Conservation (phyloP, 768 basidiomycete species). For the Rhizopogon sp. region DNA sequence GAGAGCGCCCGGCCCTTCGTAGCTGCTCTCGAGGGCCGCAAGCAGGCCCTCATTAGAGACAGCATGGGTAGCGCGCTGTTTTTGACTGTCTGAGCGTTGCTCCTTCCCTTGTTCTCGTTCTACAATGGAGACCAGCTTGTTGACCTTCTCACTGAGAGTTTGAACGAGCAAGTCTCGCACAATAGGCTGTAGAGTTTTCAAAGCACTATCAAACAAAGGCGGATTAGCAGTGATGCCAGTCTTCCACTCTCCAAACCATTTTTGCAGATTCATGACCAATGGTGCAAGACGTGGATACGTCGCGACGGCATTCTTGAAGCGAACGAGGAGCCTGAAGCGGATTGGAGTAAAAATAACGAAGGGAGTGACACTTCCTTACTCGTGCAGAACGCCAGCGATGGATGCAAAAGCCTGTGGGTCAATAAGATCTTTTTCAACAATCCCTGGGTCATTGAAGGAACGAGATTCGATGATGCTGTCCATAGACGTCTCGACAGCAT, state of each 20-base stretch:
- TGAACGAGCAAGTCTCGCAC: conserved; percentile 34
- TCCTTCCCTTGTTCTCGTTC: conserved; percentile 42
- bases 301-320: conserved; percentile 52
- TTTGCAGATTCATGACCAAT: conserved; percentile 36
- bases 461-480: conserved; percentile 19
- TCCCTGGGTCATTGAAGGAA: conserved; percentile 28
- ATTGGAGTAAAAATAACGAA: conserved; percentile 1
- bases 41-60: conserved; percentile 29
- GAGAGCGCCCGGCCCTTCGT: conserved; percentile 51
- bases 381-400: conserved; percentile 42
- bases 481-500: conserved; percentile 38
- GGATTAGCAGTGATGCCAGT: conserved; percentile 31
- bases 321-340: conserved; percentile 41
- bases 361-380: conserved; percentile 31
- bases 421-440: conserved; percentile 14
- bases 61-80: not conserved
- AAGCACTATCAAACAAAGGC: conserved; percentile 42
- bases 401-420: conserved; percentile 42
- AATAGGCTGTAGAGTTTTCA: conserved; percentile 20
- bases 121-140: conserved; percentile 37
- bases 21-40: conserved; percentile 34
- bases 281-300: conserved; percentile 38
- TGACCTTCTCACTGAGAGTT: conserved; percentile 26
- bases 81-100: conserved; percentile 16
- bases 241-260: conserved; percentile 48